Evolutionary conservation across 2,329 filamentous ascomycete genomes (phyloP), one percentile per base, ranked within the genome.

Genomic region (Ilyonectria mors-panacis): DNA sequence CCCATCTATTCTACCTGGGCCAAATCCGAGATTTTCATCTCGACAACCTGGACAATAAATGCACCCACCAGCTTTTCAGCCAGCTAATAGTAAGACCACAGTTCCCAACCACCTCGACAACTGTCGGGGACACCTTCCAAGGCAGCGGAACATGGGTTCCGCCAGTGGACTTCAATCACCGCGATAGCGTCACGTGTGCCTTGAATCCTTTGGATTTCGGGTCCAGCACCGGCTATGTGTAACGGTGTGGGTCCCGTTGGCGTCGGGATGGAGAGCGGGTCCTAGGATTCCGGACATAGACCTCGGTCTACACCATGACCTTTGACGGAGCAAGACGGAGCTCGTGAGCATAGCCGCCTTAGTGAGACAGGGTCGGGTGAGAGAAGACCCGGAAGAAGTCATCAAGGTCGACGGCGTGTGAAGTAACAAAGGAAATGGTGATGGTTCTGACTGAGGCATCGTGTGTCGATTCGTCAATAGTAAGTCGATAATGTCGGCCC

Each of bases 81-180:
- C 63, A 30, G 56, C 42, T 44, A 53, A 17, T 10, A 28, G 51
- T 57, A 57, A 60, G 44, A 50, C 48, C 55, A 44, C 64, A 45
- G 47, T 48, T 67, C 61, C 58, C 50, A 57, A 51, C 19, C 45
- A 65, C n/a, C 42, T 23, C 42, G 54, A 56, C 39, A 26, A 12
- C 19, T 26, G 17, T 35, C 45, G 44, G 53, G 51, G 51, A 61
- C 44, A 39, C 37, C 45, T 53, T 51, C 57, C 44, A 30, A 66
- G 58, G 63, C 55, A 53, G 66, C 71, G 73, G 73, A 75, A 70
- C 56, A 68, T 60, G 19, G 67, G 39, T 50, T 65, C 73, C 69
- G 73, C 39, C 17, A 66, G 66, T 74, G 73, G 73, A 75, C 70
- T 74, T 75, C 73, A 75, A 75, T 75, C 68, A 75, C 73, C 73